Evolutionary conservation across 345 rosid species (phyloP), one percentile per base, ranked within the genome.

Genomic region (Mangifera indica): DNA sequence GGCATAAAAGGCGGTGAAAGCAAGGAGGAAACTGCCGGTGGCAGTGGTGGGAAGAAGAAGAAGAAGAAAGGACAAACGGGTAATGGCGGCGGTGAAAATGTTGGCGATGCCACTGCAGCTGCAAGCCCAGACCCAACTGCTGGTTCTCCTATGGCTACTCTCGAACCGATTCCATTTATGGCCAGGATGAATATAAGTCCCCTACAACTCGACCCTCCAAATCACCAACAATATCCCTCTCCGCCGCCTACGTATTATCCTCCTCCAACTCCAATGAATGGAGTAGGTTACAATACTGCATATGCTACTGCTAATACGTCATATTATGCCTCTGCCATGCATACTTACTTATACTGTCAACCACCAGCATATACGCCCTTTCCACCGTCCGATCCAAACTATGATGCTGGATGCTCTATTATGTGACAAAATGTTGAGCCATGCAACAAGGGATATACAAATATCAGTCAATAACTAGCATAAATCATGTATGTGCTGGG

Each of bases 391-490:
- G 69, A 78, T 71, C 84, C 76, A 10, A 72, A 77, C 71, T 42
- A 42, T 6, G 61, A 14, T 15, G 75, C 54, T 22, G 78, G 78
- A 20, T 89, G 94, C 87, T 81, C 84, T 15, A 71, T 89, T n/a
- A 78, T 85, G 90, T 89, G 78, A 83, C 37, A 7, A 5, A 3
- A 17, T 8, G 4, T n/a, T 10, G 24, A 29, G 46, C 40, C 17
- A 48, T 12, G 55, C 40, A 64, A 64, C 20, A 7, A 12, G 17
- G 55, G 14, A 42, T 22, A 49, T 6, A 48, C 11, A 25, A 2
- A 22, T 24, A 49, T 17, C 9, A 17, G 26, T 24, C 52, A 29
- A 4, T 13, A 10, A 26, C 15, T 21, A 1, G 7, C 18, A 20
- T 12, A 4, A 25, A 14, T 18, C 54, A 44, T 12, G 10, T 11